Percentiles rank a stretch among this genome's conserved stretches.
phyloP scores from a whole-genome alignment of 768 basidiomycete genomes.

The Russula foetens region DNA sequence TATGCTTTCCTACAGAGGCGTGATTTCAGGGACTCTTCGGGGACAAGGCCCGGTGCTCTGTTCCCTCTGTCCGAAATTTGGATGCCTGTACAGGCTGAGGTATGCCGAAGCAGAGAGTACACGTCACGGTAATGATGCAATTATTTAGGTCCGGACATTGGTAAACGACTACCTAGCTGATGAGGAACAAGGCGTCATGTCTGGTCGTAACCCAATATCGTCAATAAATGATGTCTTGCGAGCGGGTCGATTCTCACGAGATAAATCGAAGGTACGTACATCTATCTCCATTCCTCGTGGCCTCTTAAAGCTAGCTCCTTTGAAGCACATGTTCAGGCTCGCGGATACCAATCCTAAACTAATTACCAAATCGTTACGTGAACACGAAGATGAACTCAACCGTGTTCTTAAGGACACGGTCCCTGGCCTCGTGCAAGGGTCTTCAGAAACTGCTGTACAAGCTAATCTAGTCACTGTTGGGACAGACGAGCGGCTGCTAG shows the following conservation, averaged over 20 bases:
- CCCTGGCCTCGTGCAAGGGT: conserved; percentile 81
- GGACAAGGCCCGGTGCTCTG: conserved; percentile 63
- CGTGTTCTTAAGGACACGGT: conserved; percentile 82
- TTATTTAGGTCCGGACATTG: conserved; percentile 63
- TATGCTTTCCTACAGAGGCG: conserved; percentile 47
- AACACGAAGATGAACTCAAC: conserved; percentile 79
- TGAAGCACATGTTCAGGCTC: conserved; percentile 82
- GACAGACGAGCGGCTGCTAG: conserved; percentile 66
- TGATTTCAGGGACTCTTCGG: conserved; percentile 84
- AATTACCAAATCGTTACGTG: conserved; percentile 55
- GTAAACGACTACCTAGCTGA: conserved; percentile 89
- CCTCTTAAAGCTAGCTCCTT: neutral
- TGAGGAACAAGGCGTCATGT: conserved; percentile 71
- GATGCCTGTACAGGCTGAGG: conserved; percentile 85
- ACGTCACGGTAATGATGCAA: conserved; percentile 1
- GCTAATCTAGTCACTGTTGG: conserved; percentile 51
- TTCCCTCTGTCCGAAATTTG: conserved; percentile 86
- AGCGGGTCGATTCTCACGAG: conserved; percentile 70
- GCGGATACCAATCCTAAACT: conserved; percentile 79
- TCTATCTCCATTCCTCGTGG: neutral
- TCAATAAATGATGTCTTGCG: conserved; percentile 92
- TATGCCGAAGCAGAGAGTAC: conserved; percentile 27
- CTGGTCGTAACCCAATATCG: conserved; percentile 80
- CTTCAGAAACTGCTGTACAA: conserved; percentile 55
- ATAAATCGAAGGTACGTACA: conserved; percentile 60